Base-by-base conservation (phyloP, 2,329 filamentous ascomycete genomes). In the Samsoniella hepiali region DNA sequence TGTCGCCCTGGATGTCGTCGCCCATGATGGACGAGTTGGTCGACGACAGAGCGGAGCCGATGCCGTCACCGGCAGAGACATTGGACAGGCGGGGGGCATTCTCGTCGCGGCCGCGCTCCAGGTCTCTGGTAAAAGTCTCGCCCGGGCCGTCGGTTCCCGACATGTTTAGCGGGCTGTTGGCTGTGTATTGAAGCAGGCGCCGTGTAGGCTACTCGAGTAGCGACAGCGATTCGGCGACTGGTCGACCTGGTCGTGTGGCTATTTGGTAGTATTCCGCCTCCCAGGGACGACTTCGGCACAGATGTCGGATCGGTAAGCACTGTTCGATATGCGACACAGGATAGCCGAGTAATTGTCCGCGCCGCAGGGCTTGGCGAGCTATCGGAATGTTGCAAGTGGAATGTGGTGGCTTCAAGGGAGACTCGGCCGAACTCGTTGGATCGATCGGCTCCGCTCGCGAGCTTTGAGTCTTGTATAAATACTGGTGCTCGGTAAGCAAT, bases 1-100 rank as follows among this genome's bases (percentile, higher is more conserved):
- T 82, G 34, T 87, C 88, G 29, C 84, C 82, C 57, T 88, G 84
- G 40, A 90, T 82, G 55, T 88, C 84, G 38, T 87, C 84, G 44
- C 84, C 84, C 80, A 87, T 82, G 45, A 87, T 87, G 31, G 84
- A 86, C 11, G 84, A 86, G 70, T 86, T 77, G 57, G 79, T 81
- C 8, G 83, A 85, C 0, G 83, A 86, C 27, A 85, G 73, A 63
- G 80, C 79, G 0, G 83, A 84, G 42, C 82, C 83, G 40, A 85
- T 82, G 65, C 77, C 82, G 29, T 81, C 82, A 1, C 80, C 77
- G 49, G 78, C 73, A 4, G 83, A 84, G 27, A 77, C 72, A 50
- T 77, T 82, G 11, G 84, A 86, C 38, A 76, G 73, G 17, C 81
- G 78, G 1, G 73, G 76, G 56, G 77, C 73, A 58, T 79, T 70